A percentile compares a stretch with the other conserved stretches of the same genome.
phyloP scores from a whole-genome alignment of 352 stramenopile species.

The Globisporangium cylindrosporum region DNA sequence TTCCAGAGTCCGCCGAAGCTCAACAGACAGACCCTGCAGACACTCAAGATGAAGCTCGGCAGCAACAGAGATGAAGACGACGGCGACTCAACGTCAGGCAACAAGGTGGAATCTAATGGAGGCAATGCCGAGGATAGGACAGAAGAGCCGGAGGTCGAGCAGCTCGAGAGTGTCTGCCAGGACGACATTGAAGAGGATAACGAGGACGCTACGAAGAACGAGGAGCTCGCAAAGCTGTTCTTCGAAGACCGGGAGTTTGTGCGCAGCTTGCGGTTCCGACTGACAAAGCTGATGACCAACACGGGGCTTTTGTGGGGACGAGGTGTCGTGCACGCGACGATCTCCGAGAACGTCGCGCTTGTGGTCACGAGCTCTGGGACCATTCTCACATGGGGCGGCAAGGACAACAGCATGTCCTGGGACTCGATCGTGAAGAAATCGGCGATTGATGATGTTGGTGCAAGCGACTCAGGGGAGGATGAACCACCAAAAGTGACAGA shows the following conservation, averaged over 20 bases:
- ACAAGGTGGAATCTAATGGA: neutral
- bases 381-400: slow-evolving; percentile 91
- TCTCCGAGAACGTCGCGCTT: slow-evolving; percentile 88
- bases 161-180: neutral
- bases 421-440: slow-evolving; percentile 27
- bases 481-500: neutral
- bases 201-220: slow-evolving; percentile 30
- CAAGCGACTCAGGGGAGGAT: slow-evolving; percentile 19
- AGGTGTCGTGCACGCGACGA: slow-evolving; percentile 67
- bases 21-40: slow-evolving; percentile 33
- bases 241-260: slow-evolving; percentile 68
- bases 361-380: slow-evolving; percentile 74
- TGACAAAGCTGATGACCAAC: slow-evolving; percentile 79
- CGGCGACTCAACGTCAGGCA: neutral
- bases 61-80: neutral
- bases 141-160: slow-evolving; percentile 3
- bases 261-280: slow-evolving; percentile 62
- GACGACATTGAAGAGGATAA: neutral
- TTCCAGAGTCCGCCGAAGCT: slow-evolving; percentile 62
- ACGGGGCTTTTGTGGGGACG: slow-evolving; percentile 90
- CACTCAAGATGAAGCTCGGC: slow-evolving; percentile 17
- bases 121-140: neutral
- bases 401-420: slow-evolving; percentile 38
- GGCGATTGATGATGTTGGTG: neutral
- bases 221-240: slow-evolving; percentile 63